Evolutionary conservation across 83 land plant genomes (phyloP).

Genomic region (Picea engelmannii): DNA sequence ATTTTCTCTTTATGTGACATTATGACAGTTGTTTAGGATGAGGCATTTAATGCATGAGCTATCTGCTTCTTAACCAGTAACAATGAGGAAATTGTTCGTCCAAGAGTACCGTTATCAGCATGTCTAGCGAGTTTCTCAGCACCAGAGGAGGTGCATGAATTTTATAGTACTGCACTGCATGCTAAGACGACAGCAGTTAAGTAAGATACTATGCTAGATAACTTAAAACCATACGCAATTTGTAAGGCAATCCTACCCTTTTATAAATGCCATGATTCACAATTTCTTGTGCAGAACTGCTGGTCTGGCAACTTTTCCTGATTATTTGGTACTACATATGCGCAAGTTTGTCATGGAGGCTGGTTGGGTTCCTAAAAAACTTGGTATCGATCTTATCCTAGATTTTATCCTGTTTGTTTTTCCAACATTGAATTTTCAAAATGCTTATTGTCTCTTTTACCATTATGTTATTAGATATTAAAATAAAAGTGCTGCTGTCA

Average conservation of each 20-base stretch:
- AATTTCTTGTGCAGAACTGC: conserved; percentile 68
- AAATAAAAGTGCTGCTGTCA: not conserved
- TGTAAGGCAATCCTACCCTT: not conserved
- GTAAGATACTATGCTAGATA: conserved; percentile 46
- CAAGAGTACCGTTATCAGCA: conserved; percentile 92
- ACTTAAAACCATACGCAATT: not conserved
- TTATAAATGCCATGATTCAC: not conserved
- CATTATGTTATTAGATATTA: conserved; percentile 3
- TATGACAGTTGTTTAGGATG: not conserved
- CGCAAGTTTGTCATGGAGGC: conserved; percentile 92
- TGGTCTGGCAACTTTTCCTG: conserved; percentile 89
- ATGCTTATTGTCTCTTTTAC: conserved; percentile 8
- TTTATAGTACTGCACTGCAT: conserved; percentile 89
- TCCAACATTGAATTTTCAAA: not conserved
- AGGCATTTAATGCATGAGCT: not conserved
- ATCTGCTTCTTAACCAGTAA: conserved; percentile 30
- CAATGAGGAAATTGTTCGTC: conserved; percentile 83
- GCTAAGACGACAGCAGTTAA: conserved; percentile 94
- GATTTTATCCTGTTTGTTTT: not conserved
- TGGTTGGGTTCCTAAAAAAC: conserved; percentile 98
- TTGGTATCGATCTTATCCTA: conserved; percentile 52
- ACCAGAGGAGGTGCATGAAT: conserved; percentile 90
- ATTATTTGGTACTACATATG: conserved; percentile 96
- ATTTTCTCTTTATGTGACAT: not conserved
- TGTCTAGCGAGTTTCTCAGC: conserved; percentile 86